Evolutionary conservation across 306 rosid genomes (phyloP).

Genomic region (Vachellia collinsii): DNA sequence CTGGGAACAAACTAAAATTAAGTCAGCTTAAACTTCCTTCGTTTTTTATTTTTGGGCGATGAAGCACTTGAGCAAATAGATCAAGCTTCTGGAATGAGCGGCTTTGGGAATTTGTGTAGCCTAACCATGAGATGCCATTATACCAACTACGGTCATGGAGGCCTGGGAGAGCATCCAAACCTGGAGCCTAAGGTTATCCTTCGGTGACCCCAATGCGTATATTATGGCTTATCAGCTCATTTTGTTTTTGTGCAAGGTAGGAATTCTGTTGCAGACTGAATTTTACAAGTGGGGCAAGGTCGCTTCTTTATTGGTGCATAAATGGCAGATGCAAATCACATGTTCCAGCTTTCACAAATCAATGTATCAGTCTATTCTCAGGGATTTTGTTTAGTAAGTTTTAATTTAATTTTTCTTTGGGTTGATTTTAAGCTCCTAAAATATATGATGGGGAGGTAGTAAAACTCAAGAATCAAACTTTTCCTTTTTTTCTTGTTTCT

Average conservation of each 20-base stretch:
- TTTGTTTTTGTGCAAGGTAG: background rate
- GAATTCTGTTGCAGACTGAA: constrained; percentile 12
- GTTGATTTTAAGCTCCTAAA: background rate
- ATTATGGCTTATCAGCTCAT: background rate
- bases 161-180: background rate
- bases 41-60: background rate
- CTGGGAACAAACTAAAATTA: background rate
- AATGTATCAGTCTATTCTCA: background rate
- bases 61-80: constrained; percentile 1
- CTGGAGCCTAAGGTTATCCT: background rate
- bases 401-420: background rate
- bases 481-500: background rate
- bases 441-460: background rate
- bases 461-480: background rate
- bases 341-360: background rate
- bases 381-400: background rate
- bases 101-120: constrained; percentile 20
- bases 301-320: background rate
- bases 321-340: background rate
- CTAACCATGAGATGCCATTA: background rate
- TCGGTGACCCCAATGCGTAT: constrained; percentile 44
- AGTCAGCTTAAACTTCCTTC: constrained; percentile 16
- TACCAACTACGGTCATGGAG: background rate
- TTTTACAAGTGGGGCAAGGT: background rate
- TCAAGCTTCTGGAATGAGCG: constrained; percentile 31